Conservation (phyloP, 768 basidiomycete genomes). For the Hortiboletus campestris region DNA sequence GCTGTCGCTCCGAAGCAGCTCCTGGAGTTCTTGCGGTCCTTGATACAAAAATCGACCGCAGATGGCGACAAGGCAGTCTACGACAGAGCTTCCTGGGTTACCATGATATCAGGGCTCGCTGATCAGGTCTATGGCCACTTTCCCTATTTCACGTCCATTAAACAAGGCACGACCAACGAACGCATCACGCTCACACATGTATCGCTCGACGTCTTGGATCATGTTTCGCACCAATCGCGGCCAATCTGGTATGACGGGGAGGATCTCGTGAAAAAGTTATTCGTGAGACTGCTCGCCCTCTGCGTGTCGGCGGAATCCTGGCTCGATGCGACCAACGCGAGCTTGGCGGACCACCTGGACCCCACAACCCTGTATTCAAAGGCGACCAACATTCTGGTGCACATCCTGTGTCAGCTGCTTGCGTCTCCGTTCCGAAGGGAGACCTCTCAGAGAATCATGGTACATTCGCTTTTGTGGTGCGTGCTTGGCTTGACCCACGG, state of each 20-base stretch:
- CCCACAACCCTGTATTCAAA: slow-evolving; percentile 51
- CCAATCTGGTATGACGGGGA: slow-evolving; percentile 47
- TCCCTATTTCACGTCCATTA: slow-evolving; percentile 48
- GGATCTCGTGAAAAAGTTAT: slow-evolving; percentile 47
- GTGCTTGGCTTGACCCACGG: slow-evolving; percentile 15
- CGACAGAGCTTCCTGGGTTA: slow-evolving; percentile 47
- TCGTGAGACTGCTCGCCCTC: slow-evolving; percentile 52
- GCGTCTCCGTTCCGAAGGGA: slow-evolving; percentile 22
- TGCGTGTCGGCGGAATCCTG: slow-evolving; percentile 59
- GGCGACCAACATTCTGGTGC: slow-evolving; percentile 42
- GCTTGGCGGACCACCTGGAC: slow-evolving; percentile 39
- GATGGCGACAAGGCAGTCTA: slow-evolving; percentile 32
- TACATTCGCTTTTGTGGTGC: slow-evolving; percentile 22
- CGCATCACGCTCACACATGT: slow-evolving; percentile 54
- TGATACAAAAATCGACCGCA: slow-evolving; percentile 35
- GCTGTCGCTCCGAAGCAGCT: slow-evolving; percentile 38
- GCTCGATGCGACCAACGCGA: slow-evolving; percentile 45
- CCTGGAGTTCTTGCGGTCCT: slow-evolving; percentile 41
- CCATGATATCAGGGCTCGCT: slow-evolving; percentile 49
- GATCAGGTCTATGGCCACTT: slow-evolving; percentile 54
- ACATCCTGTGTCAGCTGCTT: slow-evolving; percentile 41
- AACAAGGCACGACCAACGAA: slow-evolving; percentile 57
- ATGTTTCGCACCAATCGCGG: slow-evolving; percentile 48
- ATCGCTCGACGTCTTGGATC: slow-evolving; percentile 53
- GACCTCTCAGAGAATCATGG: slow-evolving; percentile 16